These are phyloP conservation scores for Stygiomarasmius scandens DNA, from an alignment of 1,284 basidiomycete genomes.

Conservation along the genomic window DNA sequence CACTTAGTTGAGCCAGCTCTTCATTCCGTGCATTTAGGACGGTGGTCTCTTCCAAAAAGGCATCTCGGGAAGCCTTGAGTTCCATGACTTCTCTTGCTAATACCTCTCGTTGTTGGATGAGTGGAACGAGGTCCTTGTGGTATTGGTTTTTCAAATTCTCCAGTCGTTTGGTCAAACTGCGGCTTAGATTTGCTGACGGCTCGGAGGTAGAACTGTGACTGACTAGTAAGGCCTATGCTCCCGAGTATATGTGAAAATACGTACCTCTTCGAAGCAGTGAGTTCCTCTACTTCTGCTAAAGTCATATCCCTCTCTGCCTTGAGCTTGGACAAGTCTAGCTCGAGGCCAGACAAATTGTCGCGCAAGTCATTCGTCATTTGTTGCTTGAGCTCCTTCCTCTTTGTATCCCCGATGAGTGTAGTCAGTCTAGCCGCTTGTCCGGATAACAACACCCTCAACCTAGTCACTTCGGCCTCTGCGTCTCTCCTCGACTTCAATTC, in stretches of 20 bases:
- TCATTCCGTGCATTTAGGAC: constrained; percentile 91
- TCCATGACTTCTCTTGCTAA: constrained; percentile 85
- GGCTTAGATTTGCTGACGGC: constrained; percentile 56
- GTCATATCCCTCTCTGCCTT: constrained; percentile 90
- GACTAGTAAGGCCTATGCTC: constrained; percentile 7
- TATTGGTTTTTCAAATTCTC: constrained; percentile 90
- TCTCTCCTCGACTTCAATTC: constrained; percentile 87
- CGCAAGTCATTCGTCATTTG: constrained; percentile 81
- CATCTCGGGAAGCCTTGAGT: constrained; percentile 84
- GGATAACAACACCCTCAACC: constrained; percentile 82
- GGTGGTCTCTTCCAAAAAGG: constrained; percentile 89
- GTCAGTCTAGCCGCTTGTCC: constrained; percentile 89
- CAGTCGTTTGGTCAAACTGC: constrained; percentile 84
- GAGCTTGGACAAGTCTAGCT: constrained; percentile 85
- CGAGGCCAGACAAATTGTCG: constrained; percentile 76
- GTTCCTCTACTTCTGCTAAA: constrained; percentile 91
- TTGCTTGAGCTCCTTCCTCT: constrained; percentile 77
- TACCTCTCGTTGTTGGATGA: constrained; percentile 81
- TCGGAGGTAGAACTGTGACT: constrained; percentile 34
- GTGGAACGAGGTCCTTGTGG: constrained; percentile 81
- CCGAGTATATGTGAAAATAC: background rate
- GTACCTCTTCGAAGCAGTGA: constrained; percentile 34
- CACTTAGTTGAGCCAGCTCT: constrained; percentile 84
- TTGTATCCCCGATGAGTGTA: constrained; percentile 78
- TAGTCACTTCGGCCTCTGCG: constrained; percentile 88